Percentiles rank a stretch among this genome's conserved stretches.
These are phyloP conservation scores for Wickerhamomyces queroliae DNA, from an alignment of 805 yeast genomes.

Conservation along the genomic window DNA sequence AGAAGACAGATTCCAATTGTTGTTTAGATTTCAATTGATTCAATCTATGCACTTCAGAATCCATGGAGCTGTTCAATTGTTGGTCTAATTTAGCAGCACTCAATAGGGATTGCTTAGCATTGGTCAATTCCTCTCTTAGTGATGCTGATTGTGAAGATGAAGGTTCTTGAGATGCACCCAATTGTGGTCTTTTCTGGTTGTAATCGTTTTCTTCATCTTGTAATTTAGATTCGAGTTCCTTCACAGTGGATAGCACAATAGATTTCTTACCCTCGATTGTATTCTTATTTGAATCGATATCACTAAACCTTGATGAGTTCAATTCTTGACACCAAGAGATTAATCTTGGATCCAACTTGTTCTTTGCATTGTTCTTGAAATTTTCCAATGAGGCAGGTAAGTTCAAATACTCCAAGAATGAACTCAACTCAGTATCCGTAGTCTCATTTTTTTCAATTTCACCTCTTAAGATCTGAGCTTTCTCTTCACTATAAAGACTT, in stretches of 20 bases:
- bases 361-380: slow-evolving; percentile 31
- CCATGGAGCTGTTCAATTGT: slow-evolving; percentile 43
- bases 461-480: slow-evolving; percentile 66
- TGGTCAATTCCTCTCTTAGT: slow-evolving; percentile 51
- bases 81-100: slow-evolving; percentile 60
- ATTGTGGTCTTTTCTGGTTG: slow-evolving; percentile 26
- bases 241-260: slow-evolving; percentile 30
- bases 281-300: slow-evolving; percentile 25
- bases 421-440: slow-evolving; percentile 70
- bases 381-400: slow-evolving; percentile 62
- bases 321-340: slow-evolving; percentile 23
- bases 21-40: slow-evolving; percentile 39
- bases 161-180: slow-evolving; percentile 30
- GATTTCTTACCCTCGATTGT: slow-evolving; percentile 26
- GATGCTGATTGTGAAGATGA: slow-evolving; percentile 29
- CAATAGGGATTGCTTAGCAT: slow-evolving; percentile 50
- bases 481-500: slow-evolving; percentile 85
- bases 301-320: slow-evolving; percentile 20
- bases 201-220: slow-evolving; percentile 31
- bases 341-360: slow-evolving; percentile 25
- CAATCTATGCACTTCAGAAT: slow-evolving; percentile 35
- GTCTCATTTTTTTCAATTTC: slow-evolving; percentile 73
- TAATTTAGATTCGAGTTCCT: slow-evolving; percentile 28
- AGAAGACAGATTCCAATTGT: slow-evolving; percentile 19
- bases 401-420: slow-evolving; percentile 76